Conservation (phyloP, 2,329 filamentous ascomycete genomes). For the Thielaviopsis ethacetica region DNA sequence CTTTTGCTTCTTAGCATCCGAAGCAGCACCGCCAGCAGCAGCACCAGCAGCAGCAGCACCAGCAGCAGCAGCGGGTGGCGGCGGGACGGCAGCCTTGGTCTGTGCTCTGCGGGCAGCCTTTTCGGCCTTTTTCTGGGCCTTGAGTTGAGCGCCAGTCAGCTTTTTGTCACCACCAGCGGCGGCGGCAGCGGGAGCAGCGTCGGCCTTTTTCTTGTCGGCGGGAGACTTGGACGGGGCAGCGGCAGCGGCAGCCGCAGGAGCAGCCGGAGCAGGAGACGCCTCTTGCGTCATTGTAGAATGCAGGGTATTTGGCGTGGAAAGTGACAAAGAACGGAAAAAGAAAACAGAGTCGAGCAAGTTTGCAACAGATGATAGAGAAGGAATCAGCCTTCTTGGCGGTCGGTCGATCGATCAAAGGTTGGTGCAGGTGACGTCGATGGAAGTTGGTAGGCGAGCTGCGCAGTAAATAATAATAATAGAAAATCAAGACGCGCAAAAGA, state of each 20-base stretch:
- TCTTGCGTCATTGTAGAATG: conserved; percentile 4
- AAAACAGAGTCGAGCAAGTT: background rate
- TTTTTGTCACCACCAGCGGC: conserved; percentile 29
- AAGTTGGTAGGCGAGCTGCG: too few species aligned
- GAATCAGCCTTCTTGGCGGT: too few species aligned
- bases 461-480: background rate
- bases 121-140: conserved; percentile 79
- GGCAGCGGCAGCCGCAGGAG: background rate
- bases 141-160: conserved; percentile 61
- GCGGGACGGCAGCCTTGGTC: conserved; percentile 39
- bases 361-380: too few species aligned
- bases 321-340: background rate
- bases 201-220: background rate
- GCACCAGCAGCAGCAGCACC: conserved; percentile 18
- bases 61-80: conserved; percentile 22
- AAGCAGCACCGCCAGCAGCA: conserved; percentile 21
- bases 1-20: conserved; percentile 27
- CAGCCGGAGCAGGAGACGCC: background rate
- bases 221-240: background rate
- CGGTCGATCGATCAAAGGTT: too few species aligned
- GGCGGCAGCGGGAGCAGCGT: background rate
- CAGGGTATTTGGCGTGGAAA: background rate
- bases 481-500: background rate
- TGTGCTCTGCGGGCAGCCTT: conserved; percentile 73
- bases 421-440: too few species aligned